Evolutionary conservation across 2,329 filamentous ascomycete species (phyloP), one percentile per base, ranked within the genome.

Genomic region (Penicillium brevicompactum): DNA sequence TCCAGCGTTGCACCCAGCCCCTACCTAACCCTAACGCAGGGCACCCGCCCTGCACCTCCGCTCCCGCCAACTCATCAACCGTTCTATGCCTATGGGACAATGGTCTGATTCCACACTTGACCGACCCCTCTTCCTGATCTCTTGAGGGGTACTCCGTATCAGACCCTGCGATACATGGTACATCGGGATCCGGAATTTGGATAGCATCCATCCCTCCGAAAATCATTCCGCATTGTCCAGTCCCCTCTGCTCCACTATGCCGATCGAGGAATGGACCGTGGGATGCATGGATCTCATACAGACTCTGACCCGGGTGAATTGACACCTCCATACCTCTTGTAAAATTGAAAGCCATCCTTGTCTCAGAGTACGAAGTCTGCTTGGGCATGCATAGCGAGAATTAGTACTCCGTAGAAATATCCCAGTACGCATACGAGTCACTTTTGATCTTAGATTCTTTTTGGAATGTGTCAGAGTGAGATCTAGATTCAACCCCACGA

Each of bases 161-260:
- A 24, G 51, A 51, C 47, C 47, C 47, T 47, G 51, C 27, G 27
- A 46, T 46, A 48, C 37, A 45, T 49, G 42, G 52, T 49, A 57
- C 37, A 31, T 27, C 45, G 49, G 52, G 46, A 14, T 45, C 16
- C 30, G 18, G 38, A 52, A 31, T 47, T 44, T 32, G 46, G 53
- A 46, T 55, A 31, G 32, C 42, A 40, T 53, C 42, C 60, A 52
- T 37, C 42, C 9, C 30, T 40, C 14, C 30, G 24, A 34, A 9
- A 16, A 6, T 11, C 16, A 10, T 37, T 31, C 27, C 21, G 8
- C 41, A 31, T 49, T 18, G 42, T 47, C 61, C 51, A 59, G 52
- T 59, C 51, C n/a, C 31, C 34, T 51, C 46, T 42, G 11, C 52
- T 59, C 60, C 56, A 53, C 54, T 48, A 13, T 8, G 38, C 51